These are phyloP conservation scores for Kokia cookei DNA, from an alignment of 441 rosid genomes.

Conservation along the genomic window DNA sequence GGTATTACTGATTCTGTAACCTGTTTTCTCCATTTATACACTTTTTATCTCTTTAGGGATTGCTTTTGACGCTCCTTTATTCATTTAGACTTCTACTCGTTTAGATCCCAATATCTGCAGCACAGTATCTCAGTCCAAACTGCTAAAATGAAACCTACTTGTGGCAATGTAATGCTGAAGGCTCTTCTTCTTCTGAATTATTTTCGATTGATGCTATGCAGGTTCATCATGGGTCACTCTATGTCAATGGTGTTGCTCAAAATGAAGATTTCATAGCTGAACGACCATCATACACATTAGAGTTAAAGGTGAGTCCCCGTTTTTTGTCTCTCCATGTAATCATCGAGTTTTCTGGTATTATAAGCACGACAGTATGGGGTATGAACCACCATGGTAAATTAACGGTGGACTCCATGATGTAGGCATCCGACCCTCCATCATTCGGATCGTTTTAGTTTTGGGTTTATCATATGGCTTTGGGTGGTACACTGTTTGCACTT, in stretches of 20 bases:
- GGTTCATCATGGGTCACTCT: constrained; percentile 36
- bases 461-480: neutral
- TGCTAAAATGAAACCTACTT: neutral
- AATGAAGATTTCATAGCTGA: constrained; percentile 33
- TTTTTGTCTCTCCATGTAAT: neutral
- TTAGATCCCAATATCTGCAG: neutral
- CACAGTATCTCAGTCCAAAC: neutral
- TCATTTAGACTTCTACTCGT: neutral
- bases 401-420: neutral
- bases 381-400: neutral
- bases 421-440: constrained; percentile 3
- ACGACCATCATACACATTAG: constrained; percentile 25
- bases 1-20: constrained; percentile 12
- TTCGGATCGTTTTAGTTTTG: neutral
- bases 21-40: neutral
- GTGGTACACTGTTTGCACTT: neutral
- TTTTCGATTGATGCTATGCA: constrained; percentile 10
- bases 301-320: constrained; percentile 21
- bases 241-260: constrained; percentile 37
- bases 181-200: neutral
- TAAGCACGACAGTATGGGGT: neutral
- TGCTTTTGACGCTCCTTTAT: neutral
- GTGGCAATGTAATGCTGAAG: neutral
- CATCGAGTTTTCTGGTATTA: neutral
- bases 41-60: neutral